Percentiles rank a stretch among this genome's conserved stretches.
Evolutionary conservation across 192 early-diverging fungal species (phyloP).

Genomic region (Coemansia asiatica): DNA sequence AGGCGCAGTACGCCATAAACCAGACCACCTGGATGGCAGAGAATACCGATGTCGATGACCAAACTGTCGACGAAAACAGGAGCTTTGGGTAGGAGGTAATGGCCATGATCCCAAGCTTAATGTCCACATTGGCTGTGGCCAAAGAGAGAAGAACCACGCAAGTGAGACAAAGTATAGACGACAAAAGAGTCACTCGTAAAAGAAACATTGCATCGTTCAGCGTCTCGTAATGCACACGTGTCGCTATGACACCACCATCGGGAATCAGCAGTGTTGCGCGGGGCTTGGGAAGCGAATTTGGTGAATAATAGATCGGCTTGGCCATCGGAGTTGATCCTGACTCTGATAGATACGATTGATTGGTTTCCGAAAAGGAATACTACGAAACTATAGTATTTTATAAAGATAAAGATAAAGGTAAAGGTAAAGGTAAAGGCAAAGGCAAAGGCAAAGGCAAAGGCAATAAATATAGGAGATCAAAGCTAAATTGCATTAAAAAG

Average conservation of each 20-base stretch:
- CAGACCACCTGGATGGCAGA: slow-evolving; percentile 51
- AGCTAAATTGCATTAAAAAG: too few relatives aligned
- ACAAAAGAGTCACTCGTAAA: slow-evolving; percentile 32
- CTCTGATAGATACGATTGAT: neutral
- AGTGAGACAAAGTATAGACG: slow-evolving; percentile 33
- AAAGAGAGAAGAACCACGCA: slow-evolving; percentile 42
- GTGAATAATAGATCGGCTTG: neutral
- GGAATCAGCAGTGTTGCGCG: slow-evolving; percentile 48
- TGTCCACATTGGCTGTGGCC: slow-evolving; percentile 44
- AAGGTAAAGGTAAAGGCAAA: too few relatives aligned
- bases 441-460: too few relatives aligned
- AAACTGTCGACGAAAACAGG: slow-evolving; percentile 48
- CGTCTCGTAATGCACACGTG: slow-evolving; percentile 53
- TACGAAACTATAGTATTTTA: too few relatives aligned
- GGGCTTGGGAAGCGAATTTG: slow-evolving; percentile 19
- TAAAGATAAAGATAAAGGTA: too few relatives aligned
- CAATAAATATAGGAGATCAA: too few relatives aligned
- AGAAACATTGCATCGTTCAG: slow-evolving; percentile 53
- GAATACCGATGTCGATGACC: slow-evolving; percentile 50
- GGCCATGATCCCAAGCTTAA: slow-evolving; percentile 38
- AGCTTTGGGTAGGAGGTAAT: slow-evolving; percentile 47
- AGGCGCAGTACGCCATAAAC: slow-evolving; percentile 51
- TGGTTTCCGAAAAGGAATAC: too few relatives aligned
- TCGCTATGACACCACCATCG: slow-evolving; percentile 46
- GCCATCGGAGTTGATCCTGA: neutral